Evolutionary conservation across 164 flowering plant genomes (phyloP), one percentile per base, ranked within the genome.

Genomic region (Magnolia changhungtana): DNA sequence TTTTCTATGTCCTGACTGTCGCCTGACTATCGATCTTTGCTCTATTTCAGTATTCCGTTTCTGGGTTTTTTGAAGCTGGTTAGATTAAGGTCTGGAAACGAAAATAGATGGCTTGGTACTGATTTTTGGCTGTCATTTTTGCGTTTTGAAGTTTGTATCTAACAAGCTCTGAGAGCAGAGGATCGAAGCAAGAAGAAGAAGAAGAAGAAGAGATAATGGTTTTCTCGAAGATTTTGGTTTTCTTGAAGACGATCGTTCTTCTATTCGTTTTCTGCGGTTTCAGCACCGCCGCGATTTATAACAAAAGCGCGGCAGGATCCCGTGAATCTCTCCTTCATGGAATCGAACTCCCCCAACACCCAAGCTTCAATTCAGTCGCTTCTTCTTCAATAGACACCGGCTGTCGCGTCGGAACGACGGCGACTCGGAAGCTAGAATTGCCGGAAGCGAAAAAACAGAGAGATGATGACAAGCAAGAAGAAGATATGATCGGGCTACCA

Each of bases 321-420:
- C 87, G 83, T 72, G 79, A 52, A 27, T 82, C 89, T 68, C 29
- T 77, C 63, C 84, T 91, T 37, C 79, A 86, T 61, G 90, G 89
- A 1, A 86, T 92, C 50, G 84, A 84, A 71, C 75, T 92, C 45
- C 90, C 91, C 5, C 84, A 86, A 2, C 91, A 87, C 74, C 73
- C 84, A 73, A 83, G 85, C 83, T 88, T 87, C 87, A 85, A 83
- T 78, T 83, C 87, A 0, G 90, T 82, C 74, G 71, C 82, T 27
- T 55, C 86, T 50, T 61, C 86, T 50, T 82, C 89, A 3, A 31
- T 81, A 37, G 76, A 19, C 63, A 45, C 83, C 5, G 86, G 75
- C 1, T 89, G 91, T 72, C 66, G 76, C 50, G 51, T 81, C 72
- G 23, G 74, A 70, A 68, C 74, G 7, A 11, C 83, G 13, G 70